These are phyloP conservation scores for Thymus mandschuricus DNA, from an alignment of 257 asterid genomes.

Conservation along the genomic window DNA sequence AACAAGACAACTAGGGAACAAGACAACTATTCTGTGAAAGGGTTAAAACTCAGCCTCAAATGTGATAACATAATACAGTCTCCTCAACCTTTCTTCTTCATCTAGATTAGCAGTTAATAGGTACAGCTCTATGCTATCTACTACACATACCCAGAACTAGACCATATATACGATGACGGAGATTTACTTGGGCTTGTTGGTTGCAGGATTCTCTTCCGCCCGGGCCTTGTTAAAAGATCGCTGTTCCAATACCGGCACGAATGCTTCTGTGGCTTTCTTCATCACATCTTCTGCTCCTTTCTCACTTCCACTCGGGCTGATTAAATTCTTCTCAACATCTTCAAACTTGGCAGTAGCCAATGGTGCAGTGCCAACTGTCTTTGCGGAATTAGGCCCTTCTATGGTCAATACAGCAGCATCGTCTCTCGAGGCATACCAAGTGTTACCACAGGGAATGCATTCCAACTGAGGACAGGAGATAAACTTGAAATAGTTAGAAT, in stretches of 20 bases:
- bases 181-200: constrained; percentile 31
- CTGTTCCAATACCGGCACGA: constrained; percentile 52
- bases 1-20: too few species aligned
- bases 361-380: constrained; percentile 59
- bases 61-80: background rate
- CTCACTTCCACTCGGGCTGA: constrained; percentile 59
- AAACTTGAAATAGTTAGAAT: constrained; percentile 9
- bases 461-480: constrained; percentile 58
- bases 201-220: constrained; percentile 35
- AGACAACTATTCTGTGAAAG: too few species aligned
- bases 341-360: constrained; percentile 72
- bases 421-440: constrained; percentile 84
- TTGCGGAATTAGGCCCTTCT: constrained; percentile 55
- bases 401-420: constrained; percentile 69
- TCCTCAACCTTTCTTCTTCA: background rate
- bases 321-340: constrained; percentile 62
- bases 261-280: constrained; percentile 60
- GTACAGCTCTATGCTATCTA: background rate
- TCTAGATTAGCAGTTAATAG: constrained; percentile 15
- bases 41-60: background rate
- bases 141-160: background rate
- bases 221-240: constrained; percentile 43
- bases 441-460: constrained; percentile 74
- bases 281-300: constrained; percentile 40
- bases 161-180: background rate